phyloP scores from a whole-genome alignment of 2,329 filamentous ascomycete species.

The Aaosphaeria pasadenensis region DNA sequence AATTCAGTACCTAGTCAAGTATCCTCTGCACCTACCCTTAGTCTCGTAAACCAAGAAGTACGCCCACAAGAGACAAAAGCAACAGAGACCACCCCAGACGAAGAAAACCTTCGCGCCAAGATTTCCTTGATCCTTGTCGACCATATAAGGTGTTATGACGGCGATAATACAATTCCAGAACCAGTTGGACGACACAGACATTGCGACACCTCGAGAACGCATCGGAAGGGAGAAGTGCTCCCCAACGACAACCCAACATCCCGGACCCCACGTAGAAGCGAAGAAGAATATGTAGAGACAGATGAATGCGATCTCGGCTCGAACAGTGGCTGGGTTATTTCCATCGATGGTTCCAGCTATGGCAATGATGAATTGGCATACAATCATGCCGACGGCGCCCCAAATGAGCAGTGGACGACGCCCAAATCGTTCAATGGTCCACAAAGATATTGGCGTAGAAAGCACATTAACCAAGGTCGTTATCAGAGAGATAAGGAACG shows the following conservation, averaged over 20 bases:
- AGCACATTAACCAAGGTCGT: constrained; percentile 72
- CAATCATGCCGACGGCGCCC: background rate
- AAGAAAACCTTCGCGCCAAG: constrained; percentile 57
- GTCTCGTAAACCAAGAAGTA: background rate
- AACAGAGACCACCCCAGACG: constrained; percentile 52
- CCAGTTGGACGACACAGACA: constrained; percentile 54
- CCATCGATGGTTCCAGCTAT: constrained; percentile 54
- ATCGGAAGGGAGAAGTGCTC: constrained; percentile 39
- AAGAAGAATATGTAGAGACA: constrained; percentile 76
- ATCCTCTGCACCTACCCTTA: background rate
- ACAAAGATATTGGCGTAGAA: constrained; percentile 67
- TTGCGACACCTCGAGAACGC: constrained; percentile 38
- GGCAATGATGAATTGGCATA: background rate
- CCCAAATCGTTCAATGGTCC: background rate
- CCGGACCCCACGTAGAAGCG: constrained; percentile 70
- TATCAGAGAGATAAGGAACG: constrained; percentile 68
- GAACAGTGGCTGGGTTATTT: constrained; percentile 5
- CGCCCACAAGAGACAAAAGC: background rate
- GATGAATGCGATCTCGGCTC: constrained; percentile 32
- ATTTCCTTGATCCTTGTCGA: constrained; percentile 65
- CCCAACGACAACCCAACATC: constrained; percentile 56
- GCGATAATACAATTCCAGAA: constrained; percentile 45
- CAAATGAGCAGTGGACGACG: background rate
- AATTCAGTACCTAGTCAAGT: constrained; percentile 33
- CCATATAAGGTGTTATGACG: constrained; percentile 65